Percentiles rank a stretch among this genome's conserved stretches.
Conservation (phyloP, 176 grass and related monocot species). For the Aegilops umbellulata region DNA sequence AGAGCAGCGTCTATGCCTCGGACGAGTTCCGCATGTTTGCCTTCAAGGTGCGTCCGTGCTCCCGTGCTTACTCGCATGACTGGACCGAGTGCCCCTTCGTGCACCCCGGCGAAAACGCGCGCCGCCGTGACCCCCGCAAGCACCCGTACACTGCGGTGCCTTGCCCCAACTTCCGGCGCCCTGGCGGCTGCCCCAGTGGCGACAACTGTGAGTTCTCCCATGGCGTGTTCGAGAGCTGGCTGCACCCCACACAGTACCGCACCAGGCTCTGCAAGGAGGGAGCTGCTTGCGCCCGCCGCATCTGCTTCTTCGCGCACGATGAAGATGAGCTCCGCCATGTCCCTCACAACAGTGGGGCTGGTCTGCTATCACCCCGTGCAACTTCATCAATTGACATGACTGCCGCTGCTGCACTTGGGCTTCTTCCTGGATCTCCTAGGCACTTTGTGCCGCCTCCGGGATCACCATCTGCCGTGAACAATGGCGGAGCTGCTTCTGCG, state of each 20-base stretch:
- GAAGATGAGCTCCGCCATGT: constrained; percentile 81
- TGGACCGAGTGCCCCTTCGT: constrained; percentile 96
- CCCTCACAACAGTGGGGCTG: constrained; percentile 52
- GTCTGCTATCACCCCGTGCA: constrained; percentile 66
- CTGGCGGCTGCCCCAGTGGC: constrained; percentile 58
- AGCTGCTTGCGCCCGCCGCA: constrained; percentile 60
- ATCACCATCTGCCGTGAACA: constrained; percentile 54
- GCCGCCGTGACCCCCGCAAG: constrained; percentile 78
- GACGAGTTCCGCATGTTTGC: constrained; percentile 94
- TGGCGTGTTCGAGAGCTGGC: constrained; percentile 94
- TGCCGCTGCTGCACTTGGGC: constrained; percentile 50
- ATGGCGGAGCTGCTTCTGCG: constrained; percentile 24
- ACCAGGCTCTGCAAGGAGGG: constrained; percentile 90
- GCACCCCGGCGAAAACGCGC: constrained; percentile 80
- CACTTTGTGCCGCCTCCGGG: constrained; percentile 48
- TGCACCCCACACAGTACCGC: constrained; percentile 88
- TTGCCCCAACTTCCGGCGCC: constrained; percentile 80
- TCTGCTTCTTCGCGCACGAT: constrained; percentile 89
- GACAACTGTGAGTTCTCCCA: constrained; percentile 89
- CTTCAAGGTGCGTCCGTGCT: constrained; percentile 87
- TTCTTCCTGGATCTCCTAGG: constrained; percentile 52
- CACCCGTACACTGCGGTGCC: constrained; percentile 81
- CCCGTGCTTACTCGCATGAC: constrained; percentile 83
- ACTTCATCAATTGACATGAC: constrained; percentile 73
- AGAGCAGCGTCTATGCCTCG: constrained; percentile 70